Evolutionary conservation across 441 rosid genomes (phyloP), one percentile per base, ranked within the genome.

Genomic region (Pelargonium cotyledonis): DNA sequence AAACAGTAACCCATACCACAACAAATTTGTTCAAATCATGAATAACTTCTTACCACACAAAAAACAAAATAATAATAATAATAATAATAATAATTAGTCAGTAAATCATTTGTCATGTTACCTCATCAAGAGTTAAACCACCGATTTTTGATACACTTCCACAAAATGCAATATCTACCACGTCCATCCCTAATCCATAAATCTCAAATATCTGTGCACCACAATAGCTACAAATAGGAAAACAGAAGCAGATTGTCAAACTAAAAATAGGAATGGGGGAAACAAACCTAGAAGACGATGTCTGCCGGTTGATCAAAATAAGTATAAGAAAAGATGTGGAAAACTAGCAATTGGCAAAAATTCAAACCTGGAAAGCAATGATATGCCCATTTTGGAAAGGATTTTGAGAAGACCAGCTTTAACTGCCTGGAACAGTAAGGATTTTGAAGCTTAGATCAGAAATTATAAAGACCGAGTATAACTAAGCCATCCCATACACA

Each of bases 151-250:
- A 95, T 55, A 84, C 87, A 80, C 98, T 95, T 65, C 98, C 99
- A 63, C 86, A 80, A 79, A 95, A 95, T 71, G 97, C 88, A 75
- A 90, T 75, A 82, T 92, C 90, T 70, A 95, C 90, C 68, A 92
- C 83, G 21, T 92, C 99, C 79, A 84, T 58, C 43, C 97, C 97
- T 68, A 95, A 82, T 74, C 99, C 99, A 80, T 95, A 95, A 73
- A 95, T 78, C 89, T 95, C 99, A 84, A 95, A 92, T 77, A 95
- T 92, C 84, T 95, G 99, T 71, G 99, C 99, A 77, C 99, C 99
- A 68, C 99, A 92, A 68, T 95, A 95, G 79, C 99, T 95, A 74
- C 72, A 85, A 44, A 75, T 69, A 67, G 53, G 31, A 77, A 72
- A 76, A 63, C 67, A 67, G 63, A 70, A 71, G 77, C 78, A 80